Evolutionary conservation across 1,139 yeast species (phyloP).

Genomic region (Kurtzmaniella quercitrusa): DNA sequence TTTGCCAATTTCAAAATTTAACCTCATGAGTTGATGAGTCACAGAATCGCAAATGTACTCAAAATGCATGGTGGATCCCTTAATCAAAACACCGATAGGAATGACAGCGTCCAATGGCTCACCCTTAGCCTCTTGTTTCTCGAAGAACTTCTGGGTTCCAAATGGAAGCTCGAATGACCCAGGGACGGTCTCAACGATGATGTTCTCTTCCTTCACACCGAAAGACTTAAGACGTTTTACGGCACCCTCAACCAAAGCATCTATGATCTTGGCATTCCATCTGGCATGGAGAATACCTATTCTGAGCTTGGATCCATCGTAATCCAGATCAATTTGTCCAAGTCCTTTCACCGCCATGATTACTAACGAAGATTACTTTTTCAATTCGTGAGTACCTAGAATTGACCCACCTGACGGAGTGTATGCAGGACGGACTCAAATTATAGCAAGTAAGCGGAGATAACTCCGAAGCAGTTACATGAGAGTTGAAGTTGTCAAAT

Average conservation of each 20-base stretch:
- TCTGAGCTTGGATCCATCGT: conserved; percentile 66
- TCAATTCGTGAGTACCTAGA: not conserved
- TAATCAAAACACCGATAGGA: conserved; percentile 91
- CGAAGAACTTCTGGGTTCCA: conserved; percentile 58
- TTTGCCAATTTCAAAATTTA: conserved; percentile 63
- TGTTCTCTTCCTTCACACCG: conserved; percentile 75
- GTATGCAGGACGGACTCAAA: not conserved
- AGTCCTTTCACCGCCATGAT: conserved; percentile 76
- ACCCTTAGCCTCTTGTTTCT: conserved; percentile 40
- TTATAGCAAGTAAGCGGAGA: too few relatives aligned
- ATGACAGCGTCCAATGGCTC: conserved; percentile 77
- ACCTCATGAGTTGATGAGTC: conserved; percentile 78
- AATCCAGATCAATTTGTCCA: conserved; percentile 66
- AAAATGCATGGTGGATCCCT: conserved; percentile 97
- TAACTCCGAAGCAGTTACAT: too few relatives aligned
- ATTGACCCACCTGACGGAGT: not conserved
- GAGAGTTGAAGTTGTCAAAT: too few relatives aligned
- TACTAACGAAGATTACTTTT: not conserved
- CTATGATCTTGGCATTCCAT: conserved; percentile 81
- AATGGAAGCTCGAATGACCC: conserved; percentile 92
- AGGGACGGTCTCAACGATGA: conserved; percentile 80
- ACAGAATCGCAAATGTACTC: conserved; percentile 94
- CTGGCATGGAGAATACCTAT: conserved; percentile 92
- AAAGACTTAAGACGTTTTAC: conserved; percentile 51
- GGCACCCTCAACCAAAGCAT: conserved; percentile 79